Base-by-base conservation (phyloP, 495 filamentous ascomycete species). In the Margaritispora aquatica region DNA sequence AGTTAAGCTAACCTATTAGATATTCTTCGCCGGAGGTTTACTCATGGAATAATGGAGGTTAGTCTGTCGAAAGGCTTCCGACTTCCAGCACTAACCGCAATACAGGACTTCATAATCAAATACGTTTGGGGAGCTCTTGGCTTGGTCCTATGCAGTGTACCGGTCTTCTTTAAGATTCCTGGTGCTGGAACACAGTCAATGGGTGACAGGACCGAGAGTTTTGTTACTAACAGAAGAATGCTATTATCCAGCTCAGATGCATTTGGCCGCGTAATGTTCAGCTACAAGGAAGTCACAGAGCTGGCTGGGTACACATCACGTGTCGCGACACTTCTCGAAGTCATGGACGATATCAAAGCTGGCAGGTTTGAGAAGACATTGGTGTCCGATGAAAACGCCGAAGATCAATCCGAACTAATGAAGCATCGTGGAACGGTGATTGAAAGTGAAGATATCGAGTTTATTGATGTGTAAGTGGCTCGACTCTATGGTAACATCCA, bases 61-160 rank as follows among this genome's bases (percentile, higher is more conserved):
- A 1, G 59, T 48, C 19, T 34, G 4, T 44, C 17, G 4, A 8
- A 8, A 44, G 38, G 38, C 4, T 27, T 11, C 31, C 10, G 4
- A 29, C 9, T 9, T 54, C 1, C 1, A 31, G 17, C 2, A 29
- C 49, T 52, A 22, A 21, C 55, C 21, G 17, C 0, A 24, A 26
- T 24, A 1, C 23, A 57, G 55, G 94, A 98, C 69, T 98, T 96
- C 74, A 89, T 97, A 15, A 93, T 97, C 66, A 98, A 98, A 74
- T 98, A 98, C 68, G 94, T 96, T 76, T 98, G 94, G 94, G 95
- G 95, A 54, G 94, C 94, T 3, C 64, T 98, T 49, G 94, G 94
- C 5, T 80, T 97, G 65, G 73, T 95, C 61, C 85, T 98, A n/a
- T 97, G 95, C 76, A 93, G 91, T 68, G 84, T 96, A 2, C 94